Percentiles rank a stretch among this genome's conserved stretches.
phyloP scores from a whole-genome alignment of 2,329 filamentous ascomycete genomes.

The Clonostachys rhizophaga region DNA sequence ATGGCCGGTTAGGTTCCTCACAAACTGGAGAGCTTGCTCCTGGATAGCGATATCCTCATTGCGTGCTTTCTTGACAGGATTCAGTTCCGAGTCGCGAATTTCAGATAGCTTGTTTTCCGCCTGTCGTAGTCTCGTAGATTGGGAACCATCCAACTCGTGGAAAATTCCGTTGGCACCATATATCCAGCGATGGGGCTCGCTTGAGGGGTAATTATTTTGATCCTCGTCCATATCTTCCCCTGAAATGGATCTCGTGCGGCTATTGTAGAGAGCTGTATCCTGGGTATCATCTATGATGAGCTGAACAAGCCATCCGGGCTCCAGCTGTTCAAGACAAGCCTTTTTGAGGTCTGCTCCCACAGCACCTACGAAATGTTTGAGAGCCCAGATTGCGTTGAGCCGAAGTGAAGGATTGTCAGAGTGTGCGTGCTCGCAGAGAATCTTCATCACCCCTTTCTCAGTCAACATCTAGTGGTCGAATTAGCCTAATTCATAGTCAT shows the following conservation, averaged over 20 bases:
- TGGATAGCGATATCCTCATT: conserved; percentile 82
- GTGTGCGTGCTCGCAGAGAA: conserved; percentile 79
- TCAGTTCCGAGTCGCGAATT: conserved; percentile 63
- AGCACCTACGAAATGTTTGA: conserved; percentile 83
- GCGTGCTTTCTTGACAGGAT: conserved; percentile 61
- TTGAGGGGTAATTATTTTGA: conserved; percentile 48
- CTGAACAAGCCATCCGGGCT: conserved; percentile 74
- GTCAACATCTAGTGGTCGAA: conserved; percentile 56
- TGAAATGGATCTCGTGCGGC: conserved; percentile 15
- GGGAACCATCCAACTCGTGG: conserved; percentile 23
- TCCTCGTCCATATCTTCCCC: conserved; percentile 50
- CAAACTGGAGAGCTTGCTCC: conserved; percentile 84
- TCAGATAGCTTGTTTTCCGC: conserved; percentile 43
- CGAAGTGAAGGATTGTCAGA: conserved; percentile 75
- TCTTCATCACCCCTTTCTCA: conserved; percentile 67
- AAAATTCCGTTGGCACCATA: conserved; percentile 21
- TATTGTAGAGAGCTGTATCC: conserved; percentile 41
- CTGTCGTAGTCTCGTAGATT: conserved; percentile 37
- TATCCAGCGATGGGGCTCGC: conserved; percentile 34
- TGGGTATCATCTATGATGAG: conserved; percentile 65
- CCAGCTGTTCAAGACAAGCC: conserved; percentile 71
- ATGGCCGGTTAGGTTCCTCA: conserved; percentile 82
- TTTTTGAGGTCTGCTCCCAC: conserved; percentile 70
- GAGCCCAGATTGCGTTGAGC: conserved; percentile 84
- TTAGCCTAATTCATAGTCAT: not conserved